Percentiles rank a stretch among this genome's conserved stretches.
Evolutionary conservation across 306 rosid genomes (phyloP).

Genomic region (Vicia faba): DNA sequence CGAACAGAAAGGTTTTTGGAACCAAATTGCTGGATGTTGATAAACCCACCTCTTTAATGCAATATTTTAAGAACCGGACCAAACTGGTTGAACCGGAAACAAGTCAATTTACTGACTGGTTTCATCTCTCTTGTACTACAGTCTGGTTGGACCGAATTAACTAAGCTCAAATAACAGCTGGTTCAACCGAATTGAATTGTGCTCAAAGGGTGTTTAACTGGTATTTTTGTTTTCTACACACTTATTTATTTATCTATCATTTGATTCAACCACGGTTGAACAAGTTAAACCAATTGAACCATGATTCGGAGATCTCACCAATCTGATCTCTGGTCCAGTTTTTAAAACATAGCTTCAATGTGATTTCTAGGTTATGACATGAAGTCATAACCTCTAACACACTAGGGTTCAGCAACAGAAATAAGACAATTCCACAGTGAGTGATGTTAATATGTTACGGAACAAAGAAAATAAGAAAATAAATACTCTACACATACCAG

Average conservation of each 20-base stretch:
- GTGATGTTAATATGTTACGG: background rate
- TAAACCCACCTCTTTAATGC: slow-evolving; percentile 4
- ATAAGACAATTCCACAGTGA: slow-evolving; percentile 14
- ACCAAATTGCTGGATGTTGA: slow-evolving; percentile 7
- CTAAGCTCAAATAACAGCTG: background rate
- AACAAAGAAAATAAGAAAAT: slow-evolving; percentile 19
- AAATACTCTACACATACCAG: slow-evolving; percentile 48
- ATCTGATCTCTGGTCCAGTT: background rate
- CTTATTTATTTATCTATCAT: background rate
- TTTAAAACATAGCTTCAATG: slow-evolving; percentile 2
- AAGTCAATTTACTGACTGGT: background rate
- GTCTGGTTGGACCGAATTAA: background rate
- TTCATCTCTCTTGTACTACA: background rate
- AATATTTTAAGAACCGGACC: background rate
- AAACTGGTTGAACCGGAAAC: background rate
- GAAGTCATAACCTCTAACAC: background rate
- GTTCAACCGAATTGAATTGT: background rate
- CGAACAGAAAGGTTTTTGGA: slow-evolving; percentile 8
- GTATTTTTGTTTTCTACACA: background rate
- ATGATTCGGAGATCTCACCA: background rate
- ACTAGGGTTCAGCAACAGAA: background rate
- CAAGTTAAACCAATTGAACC: background rate
- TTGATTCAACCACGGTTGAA: background rate
- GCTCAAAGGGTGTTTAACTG: background rate
- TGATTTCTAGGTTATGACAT: slow-evolving; percentile 20